Percentiles rank a stretch among this genome's conserved stretches.
These are phyloP conservation scores for Suillus subaureus DNA, from an alignment of 768 basidiomycete species.

Conservation along the genomic window DNA sequence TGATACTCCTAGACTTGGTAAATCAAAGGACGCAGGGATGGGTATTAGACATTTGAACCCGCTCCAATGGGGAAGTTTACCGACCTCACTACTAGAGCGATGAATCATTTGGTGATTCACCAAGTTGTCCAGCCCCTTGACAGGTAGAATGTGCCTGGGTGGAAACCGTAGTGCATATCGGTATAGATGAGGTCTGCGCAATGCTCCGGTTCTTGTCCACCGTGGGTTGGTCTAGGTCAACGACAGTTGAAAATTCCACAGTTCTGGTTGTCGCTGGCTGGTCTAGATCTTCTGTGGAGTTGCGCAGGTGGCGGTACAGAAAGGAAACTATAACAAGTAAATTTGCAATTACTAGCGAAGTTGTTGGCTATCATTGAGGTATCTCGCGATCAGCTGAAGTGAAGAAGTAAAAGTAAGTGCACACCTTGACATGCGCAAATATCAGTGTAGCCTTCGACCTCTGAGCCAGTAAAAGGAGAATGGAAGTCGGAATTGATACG, in stretches of 20 bases:
- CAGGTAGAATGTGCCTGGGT: too few species aligned
- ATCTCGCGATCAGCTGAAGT: background rate
- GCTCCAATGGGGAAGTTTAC: background rate
- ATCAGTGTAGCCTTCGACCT: conserved; percentile 9
- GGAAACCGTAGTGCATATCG: background rate
- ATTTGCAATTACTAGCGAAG: background rate
- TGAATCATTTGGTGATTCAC: background rate
- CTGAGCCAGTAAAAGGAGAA: conserved; percentile 19
- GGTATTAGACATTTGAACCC: background rate
- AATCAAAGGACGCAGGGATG: background rate
- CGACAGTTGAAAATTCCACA: background rate
- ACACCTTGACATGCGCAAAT: conserved; percentile 30
- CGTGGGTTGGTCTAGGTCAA: background rate
- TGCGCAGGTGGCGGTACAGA: background rate
- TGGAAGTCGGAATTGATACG: conserved; percentile 25
- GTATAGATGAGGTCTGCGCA: background rate
- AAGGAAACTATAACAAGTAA: conserved; percentile 1
- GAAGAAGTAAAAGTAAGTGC: background rate
- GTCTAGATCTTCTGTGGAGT: background rate
- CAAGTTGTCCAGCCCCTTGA: background rate
- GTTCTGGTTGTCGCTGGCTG: background rate
- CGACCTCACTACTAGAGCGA: background rate
- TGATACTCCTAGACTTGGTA: background rate
- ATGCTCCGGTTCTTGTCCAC: background rate
- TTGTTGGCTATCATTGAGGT: background rate